Evolutionary conservation across 2,329 filamentous ascomycete species (phyloP).

Genomic region (Aspergillus melleus): DNA sequence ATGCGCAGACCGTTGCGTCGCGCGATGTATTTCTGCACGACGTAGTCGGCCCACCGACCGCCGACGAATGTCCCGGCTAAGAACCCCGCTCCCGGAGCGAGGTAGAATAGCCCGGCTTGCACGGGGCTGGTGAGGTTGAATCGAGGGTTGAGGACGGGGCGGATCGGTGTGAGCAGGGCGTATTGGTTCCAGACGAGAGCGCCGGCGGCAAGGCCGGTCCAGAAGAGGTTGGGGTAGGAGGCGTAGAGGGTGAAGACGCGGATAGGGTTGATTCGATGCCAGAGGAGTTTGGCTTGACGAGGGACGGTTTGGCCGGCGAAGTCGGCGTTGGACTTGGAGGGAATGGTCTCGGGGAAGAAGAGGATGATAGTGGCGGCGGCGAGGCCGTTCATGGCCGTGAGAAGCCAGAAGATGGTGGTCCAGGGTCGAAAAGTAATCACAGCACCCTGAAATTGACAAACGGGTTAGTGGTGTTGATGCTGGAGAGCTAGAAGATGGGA

Average conservation of each 20-base stretch:
- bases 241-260: conserved; percentile 62
- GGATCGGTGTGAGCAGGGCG: conserved; percentile 66
- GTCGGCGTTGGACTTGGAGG: conserved; percentile 62
- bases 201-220: conserved; percentile 61
- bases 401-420: conserved; percentile 76
- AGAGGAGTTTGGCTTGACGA: conserved; percentile 56
- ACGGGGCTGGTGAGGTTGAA: conserved; percentile 68
- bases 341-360: conserved; percentile 72
- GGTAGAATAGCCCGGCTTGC: conserved; percentile 70
- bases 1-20: conserved; percentile 59
- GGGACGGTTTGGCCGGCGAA: conserved; percentile 55
- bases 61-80: conserved; percentile 68
- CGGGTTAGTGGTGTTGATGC: conserved; percentile 21
- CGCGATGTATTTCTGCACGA: conserved; percentile 64
- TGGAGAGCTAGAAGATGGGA: neutral
- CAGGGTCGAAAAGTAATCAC: conserved; percentile 74
- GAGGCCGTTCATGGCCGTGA: conserved; percentile 65
- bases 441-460: conserved; percentile 57
- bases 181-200: conserved; percentile 76
- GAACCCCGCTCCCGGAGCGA: conserved; percentile 71
- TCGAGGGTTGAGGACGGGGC: conserved; percentile 72
- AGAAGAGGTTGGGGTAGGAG: conserved; percentile 67
- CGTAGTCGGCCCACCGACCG: conserved; percentile 69
- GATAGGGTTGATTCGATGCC: conserved; percentile 66
- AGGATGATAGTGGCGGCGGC: conserved; percentile 63